Conservation (phyloP, 2,329 filamentous ascomycete genomes). For the Phaeomoniella chlamydospora region DNA sequence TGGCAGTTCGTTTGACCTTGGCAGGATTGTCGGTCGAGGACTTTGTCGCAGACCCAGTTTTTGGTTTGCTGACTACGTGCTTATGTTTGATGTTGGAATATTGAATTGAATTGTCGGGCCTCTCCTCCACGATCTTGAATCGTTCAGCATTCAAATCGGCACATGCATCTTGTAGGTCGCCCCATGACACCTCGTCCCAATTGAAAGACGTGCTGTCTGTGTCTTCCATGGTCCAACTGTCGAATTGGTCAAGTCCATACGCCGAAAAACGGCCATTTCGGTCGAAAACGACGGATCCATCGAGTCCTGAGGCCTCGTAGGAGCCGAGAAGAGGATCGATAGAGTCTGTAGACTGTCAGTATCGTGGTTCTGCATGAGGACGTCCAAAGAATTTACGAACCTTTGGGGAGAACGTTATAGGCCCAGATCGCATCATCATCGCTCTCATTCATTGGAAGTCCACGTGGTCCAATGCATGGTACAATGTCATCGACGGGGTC, state of each 20-base stretch:
- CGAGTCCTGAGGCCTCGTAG: constrained; percentile 45
- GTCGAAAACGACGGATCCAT: constrained; percentile 54
- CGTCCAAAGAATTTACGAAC: constrained; percentile 5
- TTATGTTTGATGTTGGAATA: constrained; percentile 14
- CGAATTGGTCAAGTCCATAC: constrained; percentile 24
- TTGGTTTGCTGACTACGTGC: constrained; percentile 7
- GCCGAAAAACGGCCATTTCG: constrained; percentile 54
- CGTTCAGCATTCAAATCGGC: constrained; percentile 51
- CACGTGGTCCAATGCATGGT: constrained; percentile 48
- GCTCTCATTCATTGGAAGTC: constrained; percentile 34
- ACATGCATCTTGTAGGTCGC: constrained; percentile 54
- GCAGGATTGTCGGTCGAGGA: constrained; percentile 8
- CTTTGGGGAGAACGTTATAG: constrained; percentile 22
- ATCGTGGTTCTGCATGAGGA: neutral
- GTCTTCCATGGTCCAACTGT: constrained; percentile 12
- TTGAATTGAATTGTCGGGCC: constrained; percentile 12
- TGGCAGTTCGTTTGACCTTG: constrained; percentile 46
- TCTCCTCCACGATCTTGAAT: constrained; percentile 21
- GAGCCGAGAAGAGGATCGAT: constrained; percentile 38
- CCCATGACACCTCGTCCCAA: constrained; percentile 61
- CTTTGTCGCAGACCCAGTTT: constrained; percentile 3
- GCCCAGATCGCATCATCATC: constrained; percentile 51
- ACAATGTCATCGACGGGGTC: constrained; percentile 23
- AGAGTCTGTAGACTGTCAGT: constrained; percentile 8
- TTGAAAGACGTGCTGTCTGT: constrained; percentile 15